Evolutionary conservation across 345 rosid genomes (phyloP).

Genomic region (Salix caprea): DNA sequence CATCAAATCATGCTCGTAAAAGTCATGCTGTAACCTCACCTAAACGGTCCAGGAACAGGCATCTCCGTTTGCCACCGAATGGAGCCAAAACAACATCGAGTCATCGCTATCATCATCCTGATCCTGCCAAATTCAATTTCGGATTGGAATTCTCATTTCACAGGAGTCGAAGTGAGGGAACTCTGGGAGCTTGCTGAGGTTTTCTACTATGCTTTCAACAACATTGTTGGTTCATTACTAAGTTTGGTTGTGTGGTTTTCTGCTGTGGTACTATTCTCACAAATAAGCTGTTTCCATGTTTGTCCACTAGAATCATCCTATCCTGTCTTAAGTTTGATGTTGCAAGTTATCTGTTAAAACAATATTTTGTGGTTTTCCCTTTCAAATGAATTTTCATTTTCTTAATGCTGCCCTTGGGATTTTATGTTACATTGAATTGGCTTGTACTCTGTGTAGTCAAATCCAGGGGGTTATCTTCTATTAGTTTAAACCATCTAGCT

Average conservation of each 20-base stretch:
- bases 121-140: slow-evolving; percentile 41
- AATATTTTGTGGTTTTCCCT: no score
- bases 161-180: slow-evolving; percentile 74
- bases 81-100: slow-evolving; percentile 45
- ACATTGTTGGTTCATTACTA: not conserved
- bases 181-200: slow-evolving; percentile 7
- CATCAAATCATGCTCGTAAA: slow-evolving; percentile 43
- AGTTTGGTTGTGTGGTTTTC: not conserved
- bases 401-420: no score
- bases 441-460: no score
- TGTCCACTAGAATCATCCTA: no score
- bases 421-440: no score
- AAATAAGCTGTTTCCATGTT: no score
- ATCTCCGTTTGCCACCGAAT: slow-evolving; percentile 47
- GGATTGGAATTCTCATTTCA: slow-evolving; percentile 53
- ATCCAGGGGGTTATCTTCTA: no score
- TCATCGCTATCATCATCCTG: slow-evolving; percentile 33
- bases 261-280: no score
- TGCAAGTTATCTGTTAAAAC: no score
- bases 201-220: not conserved
- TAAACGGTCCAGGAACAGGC: slow-evolving; percentile 49
- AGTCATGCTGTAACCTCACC: slow-evolving; percentile 38
- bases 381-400: no score
- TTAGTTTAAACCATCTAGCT: no score
- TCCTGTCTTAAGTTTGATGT: no score